These are phyloP conservation scores for Williopsis jadinii DNA, from an alignment of 1,139 yeast species.

Conservation along the genomic window DNA sequence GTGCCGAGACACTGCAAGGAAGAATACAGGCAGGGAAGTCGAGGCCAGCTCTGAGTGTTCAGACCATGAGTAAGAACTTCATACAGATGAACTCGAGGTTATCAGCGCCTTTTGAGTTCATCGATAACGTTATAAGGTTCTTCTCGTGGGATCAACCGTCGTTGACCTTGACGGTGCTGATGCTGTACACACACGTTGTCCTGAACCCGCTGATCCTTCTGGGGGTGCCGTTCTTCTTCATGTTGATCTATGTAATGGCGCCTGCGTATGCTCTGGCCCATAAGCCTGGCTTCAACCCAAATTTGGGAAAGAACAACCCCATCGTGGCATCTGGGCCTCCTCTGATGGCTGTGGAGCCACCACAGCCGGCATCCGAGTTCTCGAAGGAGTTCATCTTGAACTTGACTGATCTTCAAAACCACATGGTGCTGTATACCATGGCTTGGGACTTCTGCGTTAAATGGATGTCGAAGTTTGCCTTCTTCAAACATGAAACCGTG, in stretches of 20 bases:
- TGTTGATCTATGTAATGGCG: slow-evolving; percentile 51
- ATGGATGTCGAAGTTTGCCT: slow-evolving; percentile 51
- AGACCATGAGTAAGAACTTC: slow-evolving; percentile 62
- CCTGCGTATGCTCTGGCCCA: slow-evolving; percentile 56
- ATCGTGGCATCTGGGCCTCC: slow-evolving; percentile 50
- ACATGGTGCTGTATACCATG: slow-evolving; percentile 63
- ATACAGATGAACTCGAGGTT: slow-evolving; percentile 59
- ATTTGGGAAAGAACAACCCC: slow-evolving; percentile 37
- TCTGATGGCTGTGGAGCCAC: slow-evolving; percentile 40
- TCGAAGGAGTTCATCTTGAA: slow-evolving; percentile 74
- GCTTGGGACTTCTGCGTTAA: slow-evolving; percentile 51
- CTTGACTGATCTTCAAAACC: slow-evolving; percentile 79
- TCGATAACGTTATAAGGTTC: slow-evolving; percentile 49
- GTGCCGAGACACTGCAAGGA: slow-evolving; percentile 32
- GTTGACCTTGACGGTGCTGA: slow-evolving; percentile 52
- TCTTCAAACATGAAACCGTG: slow-evolving; percentile 56
- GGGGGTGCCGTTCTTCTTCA: slow-evolving; percentile 44
- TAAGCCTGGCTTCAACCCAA: slow-evolving; percentile 25
- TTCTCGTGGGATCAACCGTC: slow-evolving; percentile 61
- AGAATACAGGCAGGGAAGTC: slow-evolving; percentile 52
- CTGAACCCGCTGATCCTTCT: slow-evolving; percentile 55
- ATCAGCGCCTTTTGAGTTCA: slow-evolving; percentile 47
- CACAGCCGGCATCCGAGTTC: slow-evolving; percentile 74
- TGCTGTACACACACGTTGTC: slow-evolving; percentile 50
- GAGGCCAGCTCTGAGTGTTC: slow-evolving; percentile 66